Evolutionary conservation across 768 basidiomycete species (phyloP), one percentile per base, ranked within the genome.

Genomic region (Lepiota venenata): DNA sequence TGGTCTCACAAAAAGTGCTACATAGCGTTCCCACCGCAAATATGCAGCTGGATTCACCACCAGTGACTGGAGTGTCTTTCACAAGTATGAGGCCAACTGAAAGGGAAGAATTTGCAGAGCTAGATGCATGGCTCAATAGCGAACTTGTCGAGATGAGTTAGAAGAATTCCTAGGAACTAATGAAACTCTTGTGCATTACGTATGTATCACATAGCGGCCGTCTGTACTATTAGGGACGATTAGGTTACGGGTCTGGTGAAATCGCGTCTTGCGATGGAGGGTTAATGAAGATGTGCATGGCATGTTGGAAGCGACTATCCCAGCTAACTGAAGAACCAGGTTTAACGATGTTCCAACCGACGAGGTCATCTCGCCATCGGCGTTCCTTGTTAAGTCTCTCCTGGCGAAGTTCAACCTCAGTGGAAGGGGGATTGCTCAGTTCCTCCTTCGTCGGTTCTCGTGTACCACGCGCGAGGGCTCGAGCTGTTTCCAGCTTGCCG

Each of bases 371-470:
- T 42, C 83, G 79, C 96, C 96, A 98, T 61, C 83, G 76, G 60
- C 84, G 67, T 72, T 98, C 96, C 71, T 94, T 96, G 70, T 88
- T 87, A 67, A 93, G 67, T 60, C 96, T 76, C 71, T 98, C 93
- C 37, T 87, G 87, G 42, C 88, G 82, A 53, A 98, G 74, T 65
- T 97, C 91, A 18, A 91, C 87, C 70, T 98, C 93, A 1, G 88
- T 93, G 25, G 84, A 84, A 3, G 93, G 91, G 2, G 92, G 91
- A 61, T 87, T 80, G 12, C 75, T 76, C 41, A 69, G 61, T 69
- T 98, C 96, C 56, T 88, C 90, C 64, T 88, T 89, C 12, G 93
- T 96, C n/a, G 87, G 84, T 61, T 93, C 87, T 11, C 93, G 79
- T 27, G 78, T 80, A 1, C 91, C 84, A 7, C 80, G 78, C 7